Evolutionary conservation across 306 rosid genomes (phyloP).

Genomic region (Oxytropis ochrocephala): DNA sequence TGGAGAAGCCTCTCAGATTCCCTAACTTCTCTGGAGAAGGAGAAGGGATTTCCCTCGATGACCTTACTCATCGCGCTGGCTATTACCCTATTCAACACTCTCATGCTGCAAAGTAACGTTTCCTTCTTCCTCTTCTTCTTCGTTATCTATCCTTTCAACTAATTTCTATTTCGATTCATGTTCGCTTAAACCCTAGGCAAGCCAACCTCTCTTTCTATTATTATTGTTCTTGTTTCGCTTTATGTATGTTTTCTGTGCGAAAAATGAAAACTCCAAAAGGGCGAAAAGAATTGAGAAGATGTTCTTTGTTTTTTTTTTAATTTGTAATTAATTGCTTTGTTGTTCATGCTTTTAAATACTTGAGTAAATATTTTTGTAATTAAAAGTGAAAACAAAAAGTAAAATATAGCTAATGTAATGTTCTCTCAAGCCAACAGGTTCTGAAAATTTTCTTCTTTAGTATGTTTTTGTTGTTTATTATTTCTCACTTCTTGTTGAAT

Average conservation of each 20-base stretch:
- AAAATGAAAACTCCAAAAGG: too few species aligned
- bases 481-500: neutral
- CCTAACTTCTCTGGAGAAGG: constrained; percentile 31
- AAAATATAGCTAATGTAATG: neutral
- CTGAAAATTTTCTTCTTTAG: neutral
- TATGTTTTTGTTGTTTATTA: constrained; percentile 8
- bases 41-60: constrained; percentile 36
- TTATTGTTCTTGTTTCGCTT: too few species aligned
- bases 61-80: constrained; percentile 89
- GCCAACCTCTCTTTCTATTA: too few species aligned
- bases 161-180: neutral
- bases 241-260: too few species aligned
- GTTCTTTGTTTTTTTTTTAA: neutral
- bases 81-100: constrained; percentile 79
- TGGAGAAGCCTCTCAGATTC: constrained; percentile 62
- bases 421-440: neutral
- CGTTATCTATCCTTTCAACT: too few species aligned
- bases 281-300: too few species aligned
- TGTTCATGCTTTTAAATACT: neutral
- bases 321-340: neutral
- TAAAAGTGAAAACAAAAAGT: neutral
- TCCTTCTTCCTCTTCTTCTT: neutral
- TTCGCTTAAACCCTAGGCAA: neutral
- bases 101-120: constrained; percentile 55
- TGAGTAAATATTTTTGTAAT: neutral